A percentile compares a stretch with the other conserved stretches of the same genome.
phyloP scores from a whole-genome alignment of 2,329 filamentous ascomycete genomes.

The Hysterium pulicare region DNA sequence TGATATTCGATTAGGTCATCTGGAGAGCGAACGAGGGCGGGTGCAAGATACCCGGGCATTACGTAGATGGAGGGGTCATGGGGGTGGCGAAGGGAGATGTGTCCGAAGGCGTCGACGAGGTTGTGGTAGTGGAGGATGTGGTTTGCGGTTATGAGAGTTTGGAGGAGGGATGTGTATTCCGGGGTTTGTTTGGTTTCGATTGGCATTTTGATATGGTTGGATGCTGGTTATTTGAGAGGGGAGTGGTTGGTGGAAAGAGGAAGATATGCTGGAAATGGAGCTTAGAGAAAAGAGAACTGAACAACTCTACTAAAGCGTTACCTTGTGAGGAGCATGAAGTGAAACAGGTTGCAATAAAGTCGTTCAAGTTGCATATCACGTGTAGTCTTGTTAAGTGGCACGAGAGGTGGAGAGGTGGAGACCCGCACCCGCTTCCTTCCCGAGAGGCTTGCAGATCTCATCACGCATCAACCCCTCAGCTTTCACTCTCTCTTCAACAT shows the following conservation, averaged over 20 bases:
- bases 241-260: neutral
- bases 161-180: conserved; percentile 2
- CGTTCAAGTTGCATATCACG: too few species aligned
- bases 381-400: too few species aligned
- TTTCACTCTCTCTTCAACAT: too few species aligned
- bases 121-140: conserved; percentile 51
- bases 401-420: too few species aligned
- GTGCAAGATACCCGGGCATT: conserved; percentile 48
- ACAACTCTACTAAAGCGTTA: too few species aligned
- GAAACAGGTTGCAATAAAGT: too few species aligned
- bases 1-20: conserved; percentile 49
- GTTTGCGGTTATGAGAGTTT: conserved; percentile 37
- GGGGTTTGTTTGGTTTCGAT: neutral
- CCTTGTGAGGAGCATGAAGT: too few species aligned
- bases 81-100: conserved; percentile 51
- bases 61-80: conserved; percentile 45
- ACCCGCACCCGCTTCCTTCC: too few species aligned
- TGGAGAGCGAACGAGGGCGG: conserved; percentile 44
- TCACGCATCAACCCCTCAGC: too few species aligned
- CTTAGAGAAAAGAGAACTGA: too few species aligned
- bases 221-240: neutral
- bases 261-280: neutral
- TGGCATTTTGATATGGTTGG: neutral
- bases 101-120: conserved; percentile 54
- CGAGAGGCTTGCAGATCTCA: too few species aligned